Evolutionary conservation across 345 rosid genomes (phyloP), one percentile per base, ranked within the genome.

Genomic region (Kernera saxatilis): DNA sequence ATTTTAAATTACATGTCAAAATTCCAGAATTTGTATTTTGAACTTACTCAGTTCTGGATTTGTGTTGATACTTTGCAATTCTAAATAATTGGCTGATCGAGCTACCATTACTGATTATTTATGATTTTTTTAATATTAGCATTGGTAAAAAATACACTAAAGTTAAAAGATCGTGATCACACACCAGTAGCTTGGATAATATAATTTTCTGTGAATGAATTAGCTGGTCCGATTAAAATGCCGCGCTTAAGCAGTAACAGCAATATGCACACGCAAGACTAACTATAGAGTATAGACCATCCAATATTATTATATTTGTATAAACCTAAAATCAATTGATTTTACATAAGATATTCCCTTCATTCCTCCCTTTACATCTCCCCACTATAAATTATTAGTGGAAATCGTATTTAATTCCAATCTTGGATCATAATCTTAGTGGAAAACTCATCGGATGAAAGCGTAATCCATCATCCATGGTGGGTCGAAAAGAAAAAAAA

Each of bases 361-460:
- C 19, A 8, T 14, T 40, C 22, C 15, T 23, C 17, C 30, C 21
- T 52, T 52, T 51, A 61, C 53, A 41, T 40, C 69, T 30, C 1
- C 32, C 43, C 77, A 35, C 19, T 36, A 45, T 44, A 52, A 40
- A 53, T 15, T 52, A 64, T 40, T n/a, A 72, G 64, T 72, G 48
- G 55, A 62, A 40, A 22, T 25, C 46, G 27, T 32, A 63, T 52
- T 32, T 29, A 27, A 7, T 56, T 55, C 6, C n/a, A 44, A 37
- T 32, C 5, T 49, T 46, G 19, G 5, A 56, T 15, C 33, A 30
- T 45, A 23, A 72, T 33, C 11, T 41, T 65, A 65, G 67, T 73
- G 71, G 72, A 18, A 64, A 55, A 36, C 23, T 25, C 19, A 32
- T 61, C 32, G 61, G 44, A 26, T 25, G 6, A 21, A 6, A 44